These are phyloP conservation scores for Thymus mandschuricus DNA, from an alignment of 257 asterid genomes.

Conservation along the genomic window DNA sequence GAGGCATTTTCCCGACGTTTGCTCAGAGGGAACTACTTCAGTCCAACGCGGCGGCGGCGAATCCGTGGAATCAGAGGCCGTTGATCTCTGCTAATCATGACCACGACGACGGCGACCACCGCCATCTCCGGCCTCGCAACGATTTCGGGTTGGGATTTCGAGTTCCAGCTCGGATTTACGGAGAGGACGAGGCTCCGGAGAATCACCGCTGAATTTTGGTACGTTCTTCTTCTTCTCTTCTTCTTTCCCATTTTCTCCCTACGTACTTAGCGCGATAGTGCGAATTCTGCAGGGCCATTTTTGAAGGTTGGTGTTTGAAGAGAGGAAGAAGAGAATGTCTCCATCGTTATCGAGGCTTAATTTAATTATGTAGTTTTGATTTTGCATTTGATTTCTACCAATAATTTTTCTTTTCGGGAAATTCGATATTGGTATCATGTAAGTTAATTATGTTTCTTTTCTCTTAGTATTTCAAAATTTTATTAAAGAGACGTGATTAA, in stretches of 20 bases:
- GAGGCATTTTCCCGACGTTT: not conserved
- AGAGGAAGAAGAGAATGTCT: not conserved
- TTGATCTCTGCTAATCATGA: constrained; percentile 10
- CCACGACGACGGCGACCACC: constrained; percentile 19
- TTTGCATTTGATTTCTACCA: not conserved
- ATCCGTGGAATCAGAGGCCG: constrained; percentile 45
- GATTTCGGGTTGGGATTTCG: constrained; percentile 47
- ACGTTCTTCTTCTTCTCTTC: not conserved
- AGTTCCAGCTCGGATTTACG: constrained; percentile 49
- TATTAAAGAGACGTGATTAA: no score
- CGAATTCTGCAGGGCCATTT: constrained; percentile 6
- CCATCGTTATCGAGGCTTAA: not conserved
- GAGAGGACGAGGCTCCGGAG: constrained; percentile 42
- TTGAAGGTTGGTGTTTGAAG: not conserved
- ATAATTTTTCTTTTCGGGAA: not conserved
- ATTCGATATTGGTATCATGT: no score
- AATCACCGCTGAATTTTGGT: constrained; percentile 31
- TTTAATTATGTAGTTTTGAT: not conserved
- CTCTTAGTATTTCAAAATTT: not conserved
- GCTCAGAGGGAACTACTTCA: constrained; percentile 51
- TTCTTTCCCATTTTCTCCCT: not conserved
- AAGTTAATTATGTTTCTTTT: not conserved
- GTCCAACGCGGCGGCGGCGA: constrained; percentile 39
- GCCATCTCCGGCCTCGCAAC: constrained; percentile 1
- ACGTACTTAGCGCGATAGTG: not conserved